Evolutionary conservation across 2,329 filamentous ascomycete species (phyloP).

Genomic region (Epichloe baconii): DNA sequence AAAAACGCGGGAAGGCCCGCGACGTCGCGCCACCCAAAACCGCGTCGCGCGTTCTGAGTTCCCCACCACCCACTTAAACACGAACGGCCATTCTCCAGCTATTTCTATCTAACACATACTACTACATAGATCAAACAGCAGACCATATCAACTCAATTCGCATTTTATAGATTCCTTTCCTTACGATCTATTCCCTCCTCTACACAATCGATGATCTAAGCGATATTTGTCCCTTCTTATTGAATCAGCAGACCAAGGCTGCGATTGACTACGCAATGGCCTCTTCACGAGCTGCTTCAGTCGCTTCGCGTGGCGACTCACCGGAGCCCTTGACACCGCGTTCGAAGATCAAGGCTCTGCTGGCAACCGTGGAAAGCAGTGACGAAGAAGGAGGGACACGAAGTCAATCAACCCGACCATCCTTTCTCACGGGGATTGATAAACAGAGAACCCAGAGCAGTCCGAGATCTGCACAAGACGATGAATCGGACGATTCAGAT

Average conservation of each 20-base stretch:
- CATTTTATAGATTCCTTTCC: not conserved
- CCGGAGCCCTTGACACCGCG: conserved; percentile 35
- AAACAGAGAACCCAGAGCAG: not conserved
- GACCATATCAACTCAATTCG: not conserved
- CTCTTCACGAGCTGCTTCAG: conserved; percentile 33
- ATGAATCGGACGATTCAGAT: conserved; percentile 31
- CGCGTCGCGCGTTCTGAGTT: conserved; percentile 20
- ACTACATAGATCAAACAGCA: not conserved
- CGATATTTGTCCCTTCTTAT: not conserved
- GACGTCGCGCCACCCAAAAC: conserved; percentile 9
- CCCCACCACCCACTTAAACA: conserved; percentile 13
- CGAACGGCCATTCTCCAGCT: conserved; percentile 1
- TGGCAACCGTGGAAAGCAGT: conserved; percentile 36
- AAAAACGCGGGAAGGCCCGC: conserved; percentile 2
- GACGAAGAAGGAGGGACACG: conserved; percentile 29
- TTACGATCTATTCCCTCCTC: not conserved
- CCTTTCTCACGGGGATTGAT: not conserved
- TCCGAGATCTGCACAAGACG: conserved; percentile 17
- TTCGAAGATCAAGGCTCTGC: conserved; percentile 41
- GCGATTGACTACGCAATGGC: conserved; percentile 26
- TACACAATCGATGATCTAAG: not conserved
- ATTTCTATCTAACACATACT: not conserved
- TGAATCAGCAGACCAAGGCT: not conserved
- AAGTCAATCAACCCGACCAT: conserved; percentile 7
- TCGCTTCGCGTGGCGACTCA: conserved; percentile 26